Conservation (phyloP, 192 early-diverging fungal genomes). For the Linderina pennispora region DNA sequence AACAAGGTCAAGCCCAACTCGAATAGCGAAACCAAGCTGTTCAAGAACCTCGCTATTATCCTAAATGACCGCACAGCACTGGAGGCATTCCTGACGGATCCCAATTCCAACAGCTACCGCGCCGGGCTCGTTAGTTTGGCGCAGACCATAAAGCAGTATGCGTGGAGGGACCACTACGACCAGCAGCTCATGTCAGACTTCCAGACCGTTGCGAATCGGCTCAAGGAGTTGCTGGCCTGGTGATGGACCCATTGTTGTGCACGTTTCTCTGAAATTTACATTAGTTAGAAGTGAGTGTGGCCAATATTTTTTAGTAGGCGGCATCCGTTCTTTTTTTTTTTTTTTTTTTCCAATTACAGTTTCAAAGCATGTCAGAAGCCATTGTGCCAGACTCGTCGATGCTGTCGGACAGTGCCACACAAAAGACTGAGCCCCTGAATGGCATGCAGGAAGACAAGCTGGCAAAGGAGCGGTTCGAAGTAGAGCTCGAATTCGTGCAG, state of each 20-base stretch:
- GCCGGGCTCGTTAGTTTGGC: constrained; percentile 32
- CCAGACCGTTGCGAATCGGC: constrained; percentile 24
- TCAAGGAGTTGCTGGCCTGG: constrained; percentile 8
- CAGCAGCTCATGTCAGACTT: constrained; percentile 16
- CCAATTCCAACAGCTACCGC: constrained; percentile 26
- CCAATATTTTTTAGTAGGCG: no score
- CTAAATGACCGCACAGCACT: constrained; percentile 36
- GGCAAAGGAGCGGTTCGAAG: constrained; percentile 63
- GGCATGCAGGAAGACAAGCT: neutral
- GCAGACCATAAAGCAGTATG: constrained; percentile 33
- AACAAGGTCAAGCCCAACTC: no score
- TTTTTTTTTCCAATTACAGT: no score
- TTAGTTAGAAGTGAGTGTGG: no score
- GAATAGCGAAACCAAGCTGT: constrained; percentile 21
- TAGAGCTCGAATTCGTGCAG: constrained; percentile 95
- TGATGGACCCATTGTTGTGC: no score
- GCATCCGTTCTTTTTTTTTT: no score
- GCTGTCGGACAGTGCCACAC: neutral
- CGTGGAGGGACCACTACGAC: constrained; percentile 31
- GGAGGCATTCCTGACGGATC: constrained; percentile 30
- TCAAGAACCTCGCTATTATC: constrained; percentile 13
- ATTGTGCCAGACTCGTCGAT: neutral
- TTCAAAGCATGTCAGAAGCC: neutral
- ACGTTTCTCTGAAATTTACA: no score
- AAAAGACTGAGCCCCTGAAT: neutral